Evolutionary conservation across 106 monocot species (phyloP), one percentile per base, ranked within the genome.

Genomic region (Cymbidium sinense): DNA sequence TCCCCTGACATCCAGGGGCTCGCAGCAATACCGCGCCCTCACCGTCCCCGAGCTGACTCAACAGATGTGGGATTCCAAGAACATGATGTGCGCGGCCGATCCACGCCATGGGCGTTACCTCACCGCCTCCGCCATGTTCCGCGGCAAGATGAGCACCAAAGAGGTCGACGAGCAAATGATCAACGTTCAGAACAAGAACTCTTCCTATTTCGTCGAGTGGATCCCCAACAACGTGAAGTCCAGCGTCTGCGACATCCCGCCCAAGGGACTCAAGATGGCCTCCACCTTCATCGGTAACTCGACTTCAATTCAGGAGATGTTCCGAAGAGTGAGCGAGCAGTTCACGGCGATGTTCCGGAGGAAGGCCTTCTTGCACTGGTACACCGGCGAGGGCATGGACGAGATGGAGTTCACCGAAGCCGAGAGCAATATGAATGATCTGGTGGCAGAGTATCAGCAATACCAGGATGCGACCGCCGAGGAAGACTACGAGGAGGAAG

Each of bases 11-110:
- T 77, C 77, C 18, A 1, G 77, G 1, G 77, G 77, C 1, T 77
- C 77, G 4, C 77, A 77, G 33, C 77, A 77, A 31, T 77, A 77
- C 77, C 77, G 77, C 1, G 58, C 77, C 12, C 77, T 77, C 77
- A 62, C 77, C 23, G 77, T 77, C 1, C 77, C 77, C 3, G 77
- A 77, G 41, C 86, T 93, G 62, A 93, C 93, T 30, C 93, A 89
- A 73, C 93, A 93, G 74, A 93, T 93, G 89, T 93, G 93, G 93
- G 93, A 89, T 47, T 27, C 92, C 43, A 89, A 89, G 84, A 93
- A 93, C 83, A 93, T 93, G 92, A 93, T 93, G 92, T 93, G 92
- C 0, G 92, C 92, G 8, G 89, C 92, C 9, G 89, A 93, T 33
- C 87, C 92, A 12, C 79, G 92, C 27, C 88, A 88, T 11, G 91